Conservation (phyloP, 2,329 filamentous ascomycete genomes). For the Beauveria asiatica region DNA sequence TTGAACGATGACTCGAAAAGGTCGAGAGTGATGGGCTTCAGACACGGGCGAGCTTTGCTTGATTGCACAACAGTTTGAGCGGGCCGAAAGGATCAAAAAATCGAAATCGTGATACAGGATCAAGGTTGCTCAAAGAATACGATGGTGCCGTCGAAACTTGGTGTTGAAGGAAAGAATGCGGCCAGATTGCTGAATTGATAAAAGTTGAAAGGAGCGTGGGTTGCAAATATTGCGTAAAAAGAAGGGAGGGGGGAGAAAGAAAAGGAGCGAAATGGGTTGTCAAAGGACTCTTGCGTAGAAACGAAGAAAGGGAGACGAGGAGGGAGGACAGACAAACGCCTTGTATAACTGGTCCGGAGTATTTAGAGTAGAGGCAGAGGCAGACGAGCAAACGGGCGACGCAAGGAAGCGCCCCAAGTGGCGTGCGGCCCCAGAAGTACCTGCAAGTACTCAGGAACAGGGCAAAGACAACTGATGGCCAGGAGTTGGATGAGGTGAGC, state of each 20-base stretch:
- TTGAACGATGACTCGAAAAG: neutral
- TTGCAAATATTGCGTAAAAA: conserved; percentile 1
- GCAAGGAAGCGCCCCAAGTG: neutral
- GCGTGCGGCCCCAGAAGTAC: neutral
- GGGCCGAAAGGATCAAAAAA: neutral
- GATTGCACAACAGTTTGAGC: conserved; percentile 8
- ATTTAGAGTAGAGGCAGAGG: neutral
- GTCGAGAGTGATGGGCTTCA: neutral
- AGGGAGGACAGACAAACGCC: neutral
- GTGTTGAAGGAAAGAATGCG: conserved; percentile 5
- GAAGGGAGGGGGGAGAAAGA: neutral
- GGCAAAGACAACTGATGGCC: neutral
- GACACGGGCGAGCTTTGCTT: neutral
- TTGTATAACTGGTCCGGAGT: neutral
- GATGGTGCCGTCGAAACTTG: neutral
- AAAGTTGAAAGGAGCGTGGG: conserved; percentile 2
- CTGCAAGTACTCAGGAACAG: neutral
- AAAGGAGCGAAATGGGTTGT: conserved; percentile 1
- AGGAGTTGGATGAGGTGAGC: conserved; percentile 1
- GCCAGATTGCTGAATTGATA: neutral
- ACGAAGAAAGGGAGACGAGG: neutral
- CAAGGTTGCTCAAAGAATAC: neutral
- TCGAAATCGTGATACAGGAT: conserved; percentile 2
- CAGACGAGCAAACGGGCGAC: neutral
- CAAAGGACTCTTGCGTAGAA: neutral